A percentile compares a stretch with the other conserved stretches of the same genome.
Evolutionary conservation across 2,329 filamentous ascomycete genomes (phyloP).

Genomic region (Xylariaceae sp.): DNA sequence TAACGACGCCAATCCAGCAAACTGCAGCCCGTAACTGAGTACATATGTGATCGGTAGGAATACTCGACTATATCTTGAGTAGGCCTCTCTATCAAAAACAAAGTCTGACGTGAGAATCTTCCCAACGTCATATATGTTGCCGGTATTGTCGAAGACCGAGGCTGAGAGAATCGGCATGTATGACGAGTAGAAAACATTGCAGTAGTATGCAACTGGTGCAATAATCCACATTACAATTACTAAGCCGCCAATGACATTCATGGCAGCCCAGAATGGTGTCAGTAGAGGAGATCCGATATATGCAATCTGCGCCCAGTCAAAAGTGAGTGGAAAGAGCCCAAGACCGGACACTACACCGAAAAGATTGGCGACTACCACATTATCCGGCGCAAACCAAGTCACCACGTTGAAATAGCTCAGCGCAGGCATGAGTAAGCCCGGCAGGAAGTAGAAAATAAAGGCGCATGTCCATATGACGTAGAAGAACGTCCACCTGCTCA

Average conservation of each 20-base stretch:
- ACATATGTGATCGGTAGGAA: conserved; percentile 86
- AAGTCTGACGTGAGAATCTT: conserved; percentile 75
- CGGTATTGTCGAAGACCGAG: conserved; percentile 81
- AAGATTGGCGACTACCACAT: conserved; percentile 79
- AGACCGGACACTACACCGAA: conserved; percentile 84
- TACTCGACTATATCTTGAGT: conserved; percentile 75
- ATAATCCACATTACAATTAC: conserved; percentile 82
- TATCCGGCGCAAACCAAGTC: conserved; percentile 84
- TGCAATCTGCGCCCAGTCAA: conserved; percentile 88
- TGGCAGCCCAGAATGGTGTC: conserved; percentile 80
- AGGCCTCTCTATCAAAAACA: conserved; percentile 71
- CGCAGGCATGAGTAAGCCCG: conserved; percentile 76
- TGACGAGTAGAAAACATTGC: conserved; percentile 72
- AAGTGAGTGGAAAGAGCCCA: conserved; percentile 78
- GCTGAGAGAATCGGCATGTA: conserved; percentile 86
- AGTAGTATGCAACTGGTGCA: conserved; percentile 76
- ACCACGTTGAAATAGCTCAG: conserved; percentile 86
- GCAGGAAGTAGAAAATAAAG: conserved; percentile 81
- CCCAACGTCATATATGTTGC: conserved; percentile 74
- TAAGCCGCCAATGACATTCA: conserved; percentile 78
- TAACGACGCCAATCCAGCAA: conserved; percentile 74
- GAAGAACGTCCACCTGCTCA: conserved; percentile 83
- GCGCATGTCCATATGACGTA: conserved; percentile 65
- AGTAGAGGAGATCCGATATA: conserved; percentile 81
- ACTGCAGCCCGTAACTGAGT: conserved; percentile 80